Evolutionary conservation across 306 rosid species (phyloP).

Genomic region (Lablab purpureus): DNA sequence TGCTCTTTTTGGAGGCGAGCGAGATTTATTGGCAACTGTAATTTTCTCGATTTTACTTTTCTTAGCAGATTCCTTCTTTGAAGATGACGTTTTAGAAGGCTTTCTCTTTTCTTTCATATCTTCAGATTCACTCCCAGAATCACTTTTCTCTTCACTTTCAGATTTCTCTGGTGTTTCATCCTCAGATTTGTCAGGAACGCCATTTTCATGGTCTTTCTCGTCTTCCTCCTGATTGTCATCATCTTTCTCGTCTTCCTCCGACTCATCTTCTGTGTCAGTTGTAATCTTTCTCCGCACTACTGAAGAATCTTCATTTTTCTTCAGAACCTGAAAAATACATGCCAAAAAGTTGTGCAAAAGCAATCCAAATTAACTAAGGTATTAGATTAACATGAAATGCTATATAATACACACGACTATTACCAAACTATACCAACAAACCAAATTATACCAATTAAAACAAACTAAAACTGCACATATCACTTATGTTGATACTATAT

Average conservation of each 20-base stretch:
- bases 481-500: not conserved
- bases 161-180: slow-evolving; percentile 73
- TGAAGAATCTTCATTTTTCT: slow-evolving; percentile 66
- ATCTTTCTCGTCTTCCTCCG: slow-evolving; percentile 66
- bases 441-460: slow-evolving; percentile 27
- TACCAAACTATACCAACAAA: slow-evolving; percentile 13
- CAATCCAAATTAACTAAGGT: slow-evolving; percentile 18
- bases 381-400: slow-evolving; percentile 20
- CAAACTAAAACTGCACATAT: slow-evolving; percentile 17
- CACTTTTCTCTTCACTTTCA: slow-evolving; percentile 72
- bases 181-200: slow-evolving; percentile 75
- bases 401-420: slow-evolving; percentile 24
- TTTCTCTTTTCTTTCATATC: slow-evolving; percentile 55
- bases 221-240: slow-evolving; percentile 67
- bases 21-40: slow-evolving; percentile 58
- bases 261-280: slow-evolving; percentile 77
- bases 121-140: slow-evolving; percentile 78
- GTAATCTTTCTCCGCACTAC: slow-evolving; percentile 60
- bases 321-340: slow-evolving; percentile 61
- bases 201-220: slow-evolving; percentile 78
- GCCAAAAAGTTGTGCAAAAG: slow-evolving; percentile 38
- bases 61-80: slow-evolving; percentile 68
- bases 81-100: slow-evolving; percentile 57
- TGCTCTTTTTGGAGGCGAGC: slow-evolving; percentile 56
- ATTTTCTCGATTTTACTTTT: slow-evolving; percentile 67